These are phyloP conservation scores for Cenchrus purpureus DNA, from an alignment of 176 grass and related monocot genomes.

Conservation along the genomic window DNA sequence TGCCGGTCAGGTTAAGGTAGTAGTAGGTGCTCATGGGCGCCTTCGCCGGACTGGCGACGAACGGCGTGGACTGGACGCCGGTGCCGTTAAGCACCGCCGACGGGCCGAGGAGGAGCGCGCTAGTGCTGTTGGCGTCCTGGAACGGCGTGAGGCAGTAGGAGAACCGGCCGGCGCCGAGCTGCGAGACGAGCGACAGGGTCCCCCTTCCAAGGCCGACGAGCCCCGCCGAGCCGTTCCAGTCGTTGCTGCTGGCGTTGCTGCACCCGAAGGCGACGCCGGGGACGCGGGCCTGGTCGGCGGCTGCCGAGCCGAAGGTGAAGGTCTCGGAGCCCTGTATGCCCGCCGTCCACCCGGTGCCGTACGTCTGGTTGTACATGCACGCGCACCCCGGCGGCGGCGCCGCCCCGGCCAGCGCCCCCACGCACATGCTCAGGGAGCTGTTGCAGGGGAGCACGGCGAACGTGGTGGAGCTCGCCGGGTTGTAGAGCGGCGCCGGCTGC, in stretches of 20 bases:
- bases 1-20: slow-evolving; percentile 65
- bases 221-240: slow-evolving; percentile 49
- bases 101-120: slow-evolving; percentile 58
- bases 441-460: slow-evolving; percentile 61
- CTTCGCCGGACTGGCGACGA: slow-evolving; percentile 52
- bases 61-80: slow-evolving; percentile 51
- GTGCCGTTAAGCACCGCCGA: slow-evolving; percentile 39
- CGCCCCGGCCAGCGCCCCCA: neutral
- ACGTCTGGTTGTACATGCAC: slow-evolving; percentile 69
- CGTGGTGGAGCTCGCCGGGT: slow-evolving; percentile 62
- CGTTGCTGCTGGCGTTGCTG: slow-evolving; percentile 54
- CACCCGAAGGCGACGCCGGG: slow-evolving; percentile 57
- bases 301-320: slow-evolving; percentile 59
- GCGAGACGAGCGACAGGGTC: slow-evolving; percentile 60
- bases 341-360: slow-evolving; percentile 67
- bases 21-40: slow-evolving; percentile 58
- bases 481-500: slow-evolving; percentile 55
- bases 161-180: slow-evolving; percentile 65
- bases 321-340: slow-evolving; percentile 62
- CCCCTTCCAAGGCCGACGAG: slow-evolving; percentile 68
- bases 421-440: slow-evolving; percentile 51
- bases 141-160: slow-evolving; percentile 78
- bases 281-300: slow-evolving; percentile 31
- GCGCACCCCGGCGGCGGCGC: slow-evolving; percentile 40
- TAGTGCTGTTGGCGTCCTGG: slow-evolving; percentile 52